Evolutionary conservation across 1,284 basidiomycete genomes (phyloP), one percentile per base, ranked within the genome.

Genomic region (Kwoniella shivajii): DNA sequence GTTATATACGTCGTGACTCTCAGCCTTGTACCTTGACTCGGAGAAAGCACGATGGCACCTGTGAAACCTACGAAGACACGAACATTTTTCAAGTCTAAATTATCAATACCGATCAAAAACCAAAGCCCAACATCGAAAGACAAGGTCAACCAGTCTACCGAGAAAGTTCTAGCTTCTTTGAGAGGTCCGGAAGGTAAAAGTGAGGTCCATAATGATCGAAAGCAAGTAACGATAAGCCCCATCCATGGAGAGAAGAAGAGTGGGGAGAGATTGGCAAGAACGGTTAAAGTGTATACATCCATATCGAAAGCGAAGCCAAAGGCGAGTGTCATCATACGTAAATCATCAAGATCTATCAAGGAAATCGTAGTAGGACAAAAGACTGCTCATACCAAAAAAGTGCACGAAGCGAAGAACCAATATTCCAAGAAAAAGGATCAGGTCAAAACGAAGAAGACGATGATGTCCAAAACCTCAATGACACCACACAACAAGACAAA

Each of bases 1-100:
- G 9, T n/a, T 34, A 34, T 34, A 7, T 34, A 7, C 16, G 16
- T 34, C 33, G 37, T 18, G 20, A 6, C 6, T 39, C 14, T 11
- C 37, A n/a, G 14, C 16, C 14, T 9, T n/a, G 14, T n/a, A 39
- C 37, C 37, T 18, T 42, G 11, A 42, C n/a, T 20, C 6, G 24
- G 16, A 14, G 36, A 11, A 6, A 22, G 10, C 24, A 13, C 22
- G 9, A 43, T 47, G 45, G 45, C 45, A 47, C 45, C 45, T 47
- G 31, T 47, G 9, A 47, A 47, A 47, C 45, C 14, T 24, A 47
- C 33, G 45, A 47, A 47, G 13, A 47, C 33, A 26, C 14, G 45
- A 13, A 47, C 45, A 4, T 47, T 47, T 18, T 47, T 47, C 31
- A 16, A 26, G 26, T 47, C 45, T 2, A 47, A 24, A 22, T 24